These are phyloP conservation scores for Candida michaelii DNA, from an alignment of 805 yeast genomes.

Conservation along the genomic window DNA sequence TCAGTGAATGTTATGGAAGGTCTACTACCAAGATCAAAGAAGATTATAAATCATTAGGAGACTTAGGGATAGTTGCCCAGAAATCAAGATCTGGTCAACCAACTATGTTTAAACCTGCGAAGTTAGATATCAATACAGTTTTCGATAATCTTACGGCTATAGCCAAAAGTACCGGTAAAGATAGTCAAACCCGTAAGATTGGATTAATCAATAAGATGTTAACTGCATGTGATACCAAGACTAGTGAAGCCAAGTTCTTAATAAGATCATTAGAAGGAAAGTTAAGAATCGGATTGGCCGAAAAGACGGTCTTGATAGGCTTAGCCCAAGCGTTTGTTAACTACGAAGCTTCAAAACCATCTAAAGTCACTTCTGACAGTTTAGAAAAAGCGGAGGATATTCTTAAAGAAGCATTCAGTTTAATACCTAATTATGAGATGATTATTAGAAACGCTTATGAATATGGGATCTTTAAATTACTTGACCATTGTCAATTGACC, in stretches of 20 bases:
- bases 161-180: slow-evolving; percentile 75
- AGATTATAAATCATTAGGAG: slow-evolving; percentile 81
- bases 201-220: slow-evolving; percentile 78
- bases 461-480: slow-evolving; percentile 65
- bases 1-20: slow-evolving; percentile 88
- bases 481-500: slow-evolving; percentile 67
- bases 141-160: slow-evolving; percentile 73
- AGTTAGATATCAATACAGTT: slow-evolving; percentile 71
- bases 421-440: slow-evolving; percentile 85
- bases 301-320: slow-evolving; percentile 82
- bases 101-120: slow-evolving; percentile 89
- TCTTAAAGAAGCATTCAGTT: slow-evolving; percentile 83
- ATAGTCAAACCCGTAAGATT: slow-evolving; percentile 78
- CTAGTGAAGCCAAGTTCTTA: slow-evolving; percentile 79
- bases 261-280: slow-evolving; percentile 92
- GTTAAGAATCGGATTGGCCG: slow-evolving; percentile 89
- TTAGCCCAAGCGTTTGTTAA: slow-evolving; percentile 79
- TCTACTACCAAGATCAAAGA: slow-evolving; percentile 65
- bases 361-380: slow-evolving; percentile 33
- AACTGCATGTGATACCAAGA: slow-evolving; percentile 74
- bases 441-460: slow-evolving; percentile 65
- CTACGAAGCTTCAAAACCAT: slow-evolving; percentile 44
- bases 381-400: slow-evolving; percentile 70
- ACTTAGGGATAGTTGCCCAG: slow-evolving; percentile 85
- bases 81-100: slow-evolving; percentile 82